Base-by-base conservation (phyloP, 192 early-diverging fungal genomes). In the Umbelopsis isabellina region DNA sequence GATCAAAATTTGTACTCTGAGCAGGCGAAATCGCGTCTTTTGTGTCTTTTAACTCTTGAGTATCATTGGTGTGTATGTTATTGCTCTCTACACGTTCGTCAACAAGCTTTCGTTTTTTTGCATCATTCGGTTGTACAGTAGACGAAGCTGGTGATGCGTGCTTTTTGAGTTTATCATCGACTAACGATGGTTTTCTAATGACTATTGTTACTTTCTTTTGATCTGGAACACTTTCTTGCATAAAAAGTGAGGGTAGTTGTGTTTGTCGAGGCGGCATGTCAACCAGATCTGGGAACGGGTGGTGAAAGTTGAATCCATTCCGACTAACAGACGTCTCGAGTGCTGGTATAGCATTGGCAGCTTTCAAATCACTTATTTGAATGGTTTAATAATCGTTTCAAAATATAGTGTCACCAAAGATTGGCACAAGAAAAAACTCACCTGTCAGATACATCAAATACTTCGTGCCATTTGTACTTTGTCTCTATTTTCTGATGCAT, bases 241-340 rank as follows among this genome's bases (percentile, higher is more conserved):
- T 25, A 35, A 61, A 61, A 35, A 61, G 30, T 35, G 55, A 35
- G 11, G 55, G 55, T 61, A 61, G 33, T 27, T 25, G 55, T 35
- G 33, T 35, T 35, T 61, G 55, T 61, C 55, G 55, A 16, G 55
- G 16, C 18, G 30, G 27, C 27, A 30, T 27, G 18, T 35, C 13
- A n/a, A 61, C 33, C 13, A 61, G 13, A 35, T 61, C 55, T 8
- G 55, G 55, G 33, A 61, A 61, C 16, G 55, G 55, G 33, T 61
- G 55, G 25, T 61, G 55, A n/a, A 61, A 61, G 7, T 61, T 61
- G 25, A 61, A 61, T 61, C 55, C 55, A 35, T 61, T 61, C 1
- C 55, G 55, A 61, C 27, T 61, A 35, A 61, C 33, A 7, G 27
- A 35, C 27, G 55, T 30, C 1, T 25, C 27, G 16, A 61, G 15